Evolutionary conservation across 2,329 filamentous ascomycete species (phyloP).

Genomic region (Pseudocercospora fuligena): DNA sequence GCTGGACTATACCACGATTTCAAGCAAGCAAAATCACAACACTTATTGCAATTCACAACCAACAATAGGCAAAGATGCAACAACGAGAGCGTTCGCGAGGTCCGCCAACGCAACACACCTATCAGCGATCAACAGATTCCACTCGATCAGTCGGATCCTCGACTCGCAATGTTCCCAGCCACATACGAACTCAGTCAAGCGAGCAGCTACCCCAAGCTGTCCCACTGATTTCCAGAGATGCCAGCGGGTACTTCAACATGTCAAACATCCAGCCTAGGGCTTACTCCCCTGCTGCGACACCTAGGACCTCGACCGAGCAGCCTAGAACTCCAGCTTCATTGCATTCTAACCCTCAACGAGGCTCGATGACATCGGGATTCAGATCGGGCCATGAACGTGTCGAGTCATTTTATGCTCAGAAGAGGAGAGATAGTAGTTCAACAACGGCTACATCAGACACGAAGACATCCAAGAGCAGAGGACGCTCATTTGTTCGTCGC

Average conservation of each 20-base stretch:
- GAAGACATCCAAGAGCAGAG: background rate
- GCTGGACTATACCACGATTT: constrained; percentile 1
- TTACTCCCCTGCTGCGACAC: constrained; percentile 1
- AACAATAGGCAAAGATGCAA: background rate
- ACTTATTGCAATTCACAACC: background rate
- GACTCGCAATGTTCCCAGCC: background rate
- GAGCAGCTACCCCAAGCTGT: background rate
- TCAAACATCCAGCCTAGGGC: background rate
- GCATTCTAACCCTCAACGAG: background rate
- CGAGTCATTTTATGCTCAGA: background rate
- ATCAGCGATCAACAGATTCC: constrained; percentile 4
- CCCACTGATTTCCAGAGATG: background rate
- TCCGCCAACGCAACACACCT: background rate
- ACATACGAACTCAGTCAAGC: constrained; percentile 1
- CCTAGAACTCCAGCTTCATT: background rate
- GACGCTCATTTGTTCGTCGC: background rate
- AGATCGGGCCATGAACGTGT: background rate
- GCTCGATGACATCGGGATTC: background rate
- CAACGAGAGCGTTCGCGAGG: background rate
- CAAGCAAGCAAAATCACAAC: background rate
- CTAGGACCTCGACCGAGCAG: constrained; percentile 1
- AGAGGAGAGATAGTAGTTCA: background rate
- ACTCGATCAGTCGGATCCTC: background rate
- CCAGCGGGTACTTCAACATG: background rate
- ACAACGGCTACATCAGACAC: background rate